Evolutionary conservation across 148 eudicot genomes (phyloP).

Genomic region (Vaccinium vitisidaea): DNA sequence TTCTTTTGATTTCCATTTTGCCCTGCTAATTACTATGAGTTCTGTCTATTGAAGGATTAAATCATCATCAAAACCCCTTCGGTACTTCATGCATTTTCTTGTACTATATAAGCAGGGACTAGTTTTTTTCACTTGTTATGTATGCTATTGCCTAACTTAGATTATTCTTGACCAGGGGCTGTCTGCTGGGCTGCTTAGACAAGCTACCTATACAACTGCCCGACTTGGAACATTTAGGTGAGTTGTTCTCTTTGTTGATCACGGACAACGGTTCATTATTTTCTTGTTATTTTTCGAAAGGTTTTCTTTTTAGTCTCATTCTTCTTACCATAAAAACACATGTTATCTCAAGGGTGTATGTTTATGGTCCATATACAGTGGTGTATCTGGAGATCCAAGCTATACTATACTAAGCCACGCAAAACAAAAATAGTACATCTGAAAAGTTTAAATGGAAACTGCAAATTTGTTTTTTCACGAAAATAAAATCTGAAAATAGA

Average conservation of each 20-base stretch:
- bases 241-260: slow-evolving; percentile 15
- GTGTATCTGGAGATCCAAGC: background rate
- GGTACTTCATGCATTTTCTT: background rate
- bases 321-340: background rate
- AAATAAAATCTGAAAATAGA: background rate
- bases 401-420: background rate
- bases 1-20: background rate
- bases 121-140: background rate
- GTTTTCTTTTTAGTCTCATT: background rate
- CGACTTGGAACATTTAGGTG: slow-evolving; percentile 91
- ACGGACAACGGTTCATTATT: background rate
- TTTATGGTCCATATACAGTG: background rate
- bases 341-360: background rate
- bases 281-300: background rate
- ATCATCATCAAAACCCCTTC: background rate
- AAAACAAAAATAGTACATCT: background rate
- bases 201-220: slow-evolving; percentile 95
- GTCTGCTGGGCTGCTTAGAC: slow-evolving; percentile 92
- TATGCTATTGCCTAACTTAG: background rate
- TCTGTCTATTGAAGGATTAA: background rate
- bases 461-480: background rate
- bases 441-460: background rate
- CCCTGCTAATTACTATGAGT: background rate
- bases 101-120: background rate
- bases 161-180: slow-evolving; percentile 51